Conservation (phyloP, 129 eudicot species). For the Pulicaria dysenterica region DNA sequence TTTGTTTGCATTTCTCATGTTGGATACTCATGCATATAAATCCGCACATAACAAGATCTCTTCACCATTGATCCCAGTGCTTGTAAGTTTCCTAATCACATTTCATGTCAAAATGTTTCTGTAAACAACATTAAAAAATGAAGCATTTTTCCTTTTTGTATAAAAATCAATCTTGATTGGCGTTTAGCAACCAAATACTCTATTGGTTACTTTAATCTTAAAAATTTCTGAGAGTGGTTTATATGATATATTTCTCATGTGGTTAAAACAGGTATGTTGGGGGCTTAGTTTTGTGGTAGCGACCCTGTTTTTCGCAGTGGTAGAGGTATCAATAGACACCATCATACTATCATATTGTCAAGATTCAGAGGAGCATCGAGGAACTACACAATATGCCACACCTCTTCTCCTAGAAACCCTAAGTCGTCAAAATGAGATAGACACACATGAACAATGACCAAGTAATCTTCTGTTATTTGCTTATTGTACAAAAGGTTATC, state of each 20-base stretch:
- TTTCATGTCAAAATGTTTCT: background rate
- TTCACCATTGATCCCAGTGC: constrained; percentile 89
- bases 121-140: background rate
- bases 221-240: no score
- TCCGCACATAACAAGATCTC: constrained; percentile 85
- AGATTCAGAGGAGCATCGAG: constrained; percentile 87
- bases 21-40: constrained; percentile 76
- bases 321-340: constrained; percentile 88
- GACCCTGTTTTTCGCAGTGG: constrained; percentile 82
- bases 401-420: constrained; percentile 79
- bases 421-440: constrained; percentile 63
- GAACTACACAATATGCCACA: constrained; percentile 83
- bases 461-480: constrained; percentile 2
- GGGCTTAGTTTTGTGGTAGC: constrained; percentile 83
- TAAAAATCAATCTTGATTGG: background rate
- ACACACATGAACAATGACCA: constrained; percentile 64
- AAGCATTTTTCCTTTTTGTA: background rate
- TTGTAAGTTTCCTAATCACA: constrained; percentile 50
- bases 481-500: background rate
- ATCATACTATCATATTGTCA: constrained; percentile 93
- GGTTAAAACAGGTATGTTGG: constrained; percentile 70
- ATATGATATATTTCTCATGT: background rate
- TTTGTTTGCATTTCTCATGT: constrained; percentile 81
- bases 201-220: no score
- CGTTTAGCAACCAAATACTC: no score